Base-by-base conservation (phyloP, 345 rosid species). In the Hibiscus mutabilis region DNA sequence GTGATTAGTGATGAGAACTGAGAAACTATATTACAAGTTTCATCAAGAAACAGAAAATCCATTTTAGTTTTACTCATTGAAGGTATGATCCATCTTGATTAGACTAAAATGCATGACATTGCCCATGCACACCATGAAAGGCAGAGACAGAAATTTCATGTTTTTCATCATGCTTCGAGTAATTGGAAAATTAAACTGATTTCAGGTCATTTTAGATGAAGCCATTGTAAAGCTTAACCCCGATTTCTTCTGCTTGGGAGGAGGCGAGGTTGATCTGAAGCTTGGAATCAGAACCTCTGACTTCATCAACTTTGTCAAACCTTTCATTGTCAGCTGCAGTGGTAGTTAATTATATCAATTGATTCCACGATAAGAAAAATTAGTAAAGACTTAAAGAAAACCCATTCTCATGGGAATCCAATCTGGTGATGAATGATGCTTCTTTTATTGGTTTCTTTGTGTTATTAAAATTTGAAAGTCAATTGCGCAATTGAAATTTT, bases 151-250 rank as follows among this genome's bases (percentile, higher is more conserved):
- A 15, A 14, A 27, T 2, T 12, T 60, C 44, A 29, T 27, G 60
- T 9, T 27, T 21, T n/a, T 66, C 15, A 44, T 49, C 49, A 31
- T 22, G 29, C 44, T 68, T 51, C 35, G 68, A 16, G 73, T 44
- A 70, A 71, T 18, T 5, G 44, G 64, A 25, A 18, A 9, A 35
- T 6, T 33, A 14, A 49, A 62, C 25, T 82, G 69, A 72, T 81
- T 47, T 75, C 97, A 95, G 98, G 96, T 95, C 76, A 86, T 90
- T 75, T 74, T 92, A 86, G 99, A 92, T 69, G 97, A 92, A 83
- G 98, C 98, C 60, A 89, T 95, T 60, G 82, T 79, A 59, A 88
- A 83, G 81, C 97, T 92, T 58, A 78, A 69, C 56, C 97, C 97
- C 0, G 85, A 86, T 66, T 88, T 82, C 87, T 87, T 95, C 86